These are phyloP conservation scores for Rhodotorula mucilaginosa DNA, from an alignment of 1,284 basidiomycete species.

Conservation along the genomic window DNA sequence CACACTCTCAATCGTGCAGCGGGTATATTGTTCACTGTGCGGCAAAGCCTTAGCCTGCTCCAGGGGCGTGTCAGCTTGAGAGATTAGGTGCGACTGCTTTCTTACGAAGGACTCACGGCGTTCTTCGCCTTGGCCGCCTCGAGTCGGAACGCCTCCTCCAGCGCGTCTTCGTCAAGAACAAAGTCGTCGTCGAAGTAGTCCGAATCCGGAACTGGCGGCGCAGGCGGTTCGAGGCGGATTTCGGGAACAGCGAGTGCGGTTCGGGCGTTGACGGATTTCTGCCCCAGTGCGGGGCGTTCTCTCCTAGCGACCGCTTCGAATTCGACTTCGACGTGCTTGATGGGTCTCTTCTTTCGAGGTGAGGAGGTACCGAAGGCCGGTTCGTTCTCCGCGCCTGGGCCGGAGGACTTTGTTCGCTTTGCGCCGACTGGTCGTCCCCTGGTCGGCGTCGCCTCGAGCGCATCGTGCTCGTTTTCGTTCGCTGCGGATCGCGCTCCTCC, in stretches of 20 bases:
- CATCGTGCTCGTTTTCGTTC: background rate
- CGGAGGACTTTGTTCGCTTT: background rate
- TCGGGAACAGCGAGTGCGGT: background rate
- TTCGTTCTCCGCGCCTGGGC: too few species aligned
- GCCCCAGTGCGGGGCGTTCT: background rate
- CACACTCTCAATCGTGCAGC: conserved; percentile 30
- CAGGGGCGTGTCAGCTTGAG: background rate
- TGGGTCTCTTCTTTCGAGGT: background rate
- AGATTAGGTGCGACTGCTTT: background rate
- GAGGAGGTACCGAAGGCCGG: too few species aligned
- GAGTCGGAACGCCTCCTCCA: conserved; percentile 23
- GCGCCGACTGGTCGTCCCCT: background rate
- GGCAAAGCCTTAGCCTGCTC: background rate
- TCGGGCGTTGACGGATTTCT: background rate
- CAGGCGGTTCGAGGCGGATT: too few species aligned
- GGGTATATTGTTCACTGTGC: conserved; percentile 24
- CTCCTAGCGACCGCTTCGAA: background rate
- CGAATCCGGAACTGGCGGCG: background rate
- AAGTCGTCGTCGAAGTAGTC: conserved; percentile 21
- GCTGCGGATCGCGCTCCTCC: background rate
- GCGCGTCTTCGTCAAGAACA: conserved; percentile 34
- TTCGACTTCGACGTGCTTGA: conserved; percentile 14
- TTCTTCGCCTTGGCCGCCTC: conserved; percentile 2
- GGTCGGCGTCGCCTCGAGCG: background rate
- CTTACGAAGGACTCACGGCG: too few species aligned